Evolutionary conservation across 2,329 filamentous ascomycete species (phyloP), one percentile per base, ranked within the genome.

Genomic region (Xylaria sp.): DNA sequence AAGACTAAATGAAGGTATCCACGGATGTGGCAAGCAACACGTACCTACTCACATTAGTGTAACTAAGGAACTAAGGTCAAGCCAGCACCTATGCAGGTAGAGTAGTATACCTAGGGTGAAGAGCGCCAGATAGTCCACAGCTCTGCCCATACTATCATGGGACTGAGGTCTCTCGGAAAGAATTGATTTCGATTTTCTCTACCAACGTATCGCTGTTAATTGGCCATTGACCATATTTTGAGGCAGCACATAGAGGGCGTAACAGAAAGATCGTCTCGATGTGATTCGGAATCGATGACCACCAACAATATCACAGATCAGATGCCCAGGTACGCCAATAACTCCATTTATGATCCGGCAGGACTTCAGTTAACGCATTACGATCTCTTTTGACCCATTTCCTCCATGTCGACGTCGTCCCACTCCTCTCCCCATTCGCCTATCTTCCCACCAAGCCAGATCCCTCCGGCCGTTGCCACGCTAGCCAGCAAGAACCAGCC

Each of bases 401-500:
- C 89, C 68, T 89, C 88, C 53, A 78, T 79, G 7, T 79, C 79
- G 64, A 81, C 75, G 67, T 84, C 81, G 63, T 85, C 82, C 76
- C 79, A 84, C 54, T 85, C 84, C 44, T 87, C 84, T 58, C 74
- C 73, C 63, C 61, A 75, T 63, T 69, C 73, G 56, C 66, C 75
- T 2, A 91, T 74, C 67, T 84, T 86, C 57, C 84, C 79, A 0
- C 89, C 88, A 3, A 92, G 69, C 79, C 88, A 90, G 19, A 95
- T 85, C 0, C 89, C 90, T n/a, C 82, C 66, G 1, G 80, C 85
- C 1, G 91, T 94, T 11, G 81, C 66, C 0, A 78, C 74, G 57
- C 86, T 88, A 4, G 88, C 87, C 2, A 86, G 69, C 51, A 96
- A 71, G 70, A 95, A 96, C 87, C 91, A 93, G 7, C 85, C 86